phyloP scores from a whole-genome alignment of 2,329 filamentous ascomycete species.

The Fusarium annulatum region DNA sequence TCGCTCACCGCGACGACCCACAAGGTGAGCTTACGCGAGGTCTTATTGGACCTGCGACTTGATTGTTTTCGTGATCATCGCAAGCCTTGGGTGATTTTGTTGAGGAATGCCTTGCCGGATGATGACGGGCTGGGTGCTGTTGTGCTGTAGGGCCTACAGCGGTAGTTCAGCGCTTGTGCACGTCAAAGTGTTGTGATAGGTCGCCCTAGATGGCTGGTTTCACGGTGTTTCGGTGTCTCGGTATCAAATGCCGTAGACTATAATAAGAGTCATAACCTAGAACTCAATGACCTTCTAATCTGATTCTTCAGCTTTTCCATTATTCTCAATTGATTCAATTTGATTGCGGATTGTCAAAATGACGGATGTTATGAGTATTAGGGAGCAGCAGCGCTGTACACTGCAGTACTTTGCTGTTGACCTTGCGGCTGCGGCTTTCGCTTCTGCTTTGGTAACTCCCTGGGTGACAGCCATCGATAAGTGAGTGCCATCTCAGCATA shows the following conservation, averaged over 20 bases:
- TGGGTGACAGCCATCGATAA: slow-evolving; percentile 45
- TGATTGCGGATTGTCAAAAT: slow-evolving; percentile 12
- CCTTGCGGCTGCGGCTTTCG: slow-evolving; percentile 36
- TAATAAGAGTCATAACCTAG: slow-evolving; percentile 22
- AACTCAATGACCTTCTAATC: rapidly evolving
- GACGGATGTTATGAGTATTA: slow-evolving; percentile 40
- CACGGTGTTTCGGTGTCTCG: slow-evolving; percentile 15
- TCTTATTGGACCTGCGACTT: neutral
- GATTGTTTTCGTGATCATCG: slow-evolving; percentile 30
- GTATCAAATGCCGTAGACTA: neutral
- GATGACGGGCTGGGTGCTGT: slow-evolving; percentile 1
- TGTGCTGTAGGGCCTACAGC: neutral
- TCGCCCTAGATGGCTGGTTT: slow-evolving; percentile 3
- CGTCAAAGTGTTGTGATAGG: slow-evolving; percentile 2
- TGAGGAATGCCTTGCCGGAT: slow-evolving; percentile 15
- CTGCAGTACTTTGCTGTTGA: slow-evolving; percentile 43
- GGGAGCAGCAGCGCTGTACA: slow-evolving; percentile 40
- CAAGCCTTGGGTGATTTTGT: slow-evolving; percentile 19
- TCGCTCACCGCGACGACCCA: slow-evolving; percentile 1
- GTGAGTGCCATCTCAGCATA: neutral
- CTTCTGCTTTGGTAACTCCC: slow-evolving; percentile 41
- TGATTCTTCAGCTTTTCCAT: neutral
- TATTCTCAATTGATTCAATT: neutral
- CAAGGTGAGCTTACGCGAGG: slow-evolving; percentile 9
- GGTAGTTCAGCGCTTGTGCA: neutral